phyloP scores from a whole-genome alignment of 1,284 basidiomycete species.

The Melampsora larici-populina region DNA sequence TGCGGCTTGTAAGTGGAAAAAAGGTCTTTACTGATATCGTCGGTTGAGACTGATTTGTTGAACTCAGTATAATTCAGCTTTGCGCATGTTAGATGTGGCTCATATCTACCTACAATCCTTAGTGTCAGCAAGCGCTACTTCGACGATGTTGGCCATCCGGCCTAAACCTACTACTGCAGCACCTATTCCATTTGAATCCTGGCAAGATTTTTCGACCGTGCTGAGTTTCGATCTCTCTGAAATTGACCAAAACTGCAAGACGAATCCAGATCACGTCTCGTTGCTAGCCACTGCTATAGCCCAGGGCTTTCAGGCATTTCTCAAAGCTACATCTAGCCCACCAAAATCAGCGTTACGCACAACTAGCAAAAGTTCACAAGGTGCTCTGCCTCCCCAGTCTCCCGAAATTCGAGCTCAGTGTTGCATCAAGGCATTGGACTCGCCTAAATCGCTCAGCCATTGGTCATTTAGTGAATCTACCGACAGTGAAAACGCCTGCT shows the following conservation, averaged over 20 bases:
- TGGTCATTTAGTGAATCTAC: conserved; percentile 1
- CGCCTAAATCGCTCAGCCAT: conserved; percentile 13
- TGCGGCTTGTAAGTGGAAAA: conserved; percentile 19
- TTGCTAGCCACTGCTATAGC: conserved; percentile 31
- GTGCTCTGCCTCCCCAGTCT: neutral
- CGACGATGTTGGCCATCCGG: neutral
- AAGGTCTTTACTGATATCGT: neutral
- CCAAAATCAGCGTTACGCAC: neutral
- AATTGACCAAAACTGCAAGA: conserved; percentile 9
- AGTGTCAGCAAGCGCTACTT: neutral
- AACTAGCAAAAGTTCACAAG: neutral
- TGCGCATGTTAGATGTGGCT: conserved; percentile 32
- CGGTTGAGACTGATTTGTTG: neutral
- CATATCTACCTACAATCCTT: conserved; percentile 31
- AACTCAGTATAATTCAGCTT: conserved; percentile 36
- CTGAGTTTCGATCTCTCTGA: conserved; percentile 20
- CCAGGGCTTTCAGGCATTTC: conserved; percentile 41
- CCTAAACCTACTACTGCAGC: conserved; percentile 25
- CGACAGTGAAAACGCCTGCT: neutral
- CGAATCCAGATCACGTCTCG: neutral
- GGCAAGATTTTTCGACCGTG: conserved; percentile 27
- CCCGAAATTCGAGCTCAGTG: conserved; percentile 24
- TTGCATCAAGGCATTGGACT: conserved; percentile 22
- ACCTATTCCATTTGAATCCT: conserved; percentile 19
- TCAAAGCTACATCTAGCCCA: conserved; percentile 23